Percentiles rank a stretch among this genome's conserved stretches.
Conservation (phyloP, 371 early-diverging fungal species). For the Mucor sp. region DNA sequence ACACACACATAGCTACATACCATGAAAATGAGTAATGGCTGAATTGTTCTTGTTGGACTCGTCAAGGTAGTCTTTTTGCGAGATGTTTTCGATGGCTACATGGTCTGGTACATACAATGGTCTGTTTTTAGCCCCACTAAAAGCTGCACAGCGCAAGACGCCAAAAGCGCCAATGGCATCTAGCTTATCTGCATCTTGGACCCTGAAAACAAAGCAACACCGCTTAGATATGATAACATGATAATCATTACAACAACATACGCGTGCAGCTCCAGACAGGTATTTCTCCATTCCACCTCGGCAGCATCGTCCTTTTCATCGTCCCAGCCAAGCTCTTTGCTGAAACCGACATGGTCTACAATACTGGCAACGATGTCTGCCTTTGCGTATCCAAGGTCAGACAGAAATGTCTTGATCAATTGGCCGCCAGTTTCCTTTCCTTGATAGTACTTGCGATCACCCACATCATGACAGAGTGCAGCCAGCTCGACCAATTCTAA, state of each 20-base stretch:
- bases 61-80: conserved; percentile 58
- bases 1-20: conserved; percentile 28
- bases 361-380: conserved; percentile 60
- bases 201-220: conserved; percentile 40
- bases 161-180: conserved; percentile 88
- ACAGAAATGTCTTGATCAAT: conserved; percentile 51
- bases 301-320: conserved; percentile 38
- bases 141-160: conserved; percentile 74
- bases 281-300: conserved; percentile 52
- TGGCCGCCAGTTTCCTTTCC: conserved; percentile 46
- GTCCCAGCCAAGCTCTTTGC: conserved; percentile 68
- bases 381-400: conserved; percentile 27
- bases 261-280: conserved; percentile 66
- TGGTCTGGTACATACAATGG: conserved; percentile 62
- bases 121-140: conserved; percentile 67
- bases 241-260: conserved; percentile 23
- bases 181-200: conserved; percentile 82
- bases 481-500: conserved; percentile 67
- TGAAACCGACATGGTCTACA: conserved; percentile 69
- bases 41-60: conserved; percentile 49
- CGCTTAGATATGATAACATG: background rate
- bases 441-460: conserved; percentile 70
- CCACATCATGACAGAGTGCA: conserved; percentile 78
- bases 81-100: conserved; percentile 48
- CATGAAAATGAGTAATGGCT: conserved; percentile 72